These are phyloP conservation scores for Fusarium sp. DNA, from an alignment of 2,329 filamentous ascomycete genomes.

Conservation along the genomic window DNA sequence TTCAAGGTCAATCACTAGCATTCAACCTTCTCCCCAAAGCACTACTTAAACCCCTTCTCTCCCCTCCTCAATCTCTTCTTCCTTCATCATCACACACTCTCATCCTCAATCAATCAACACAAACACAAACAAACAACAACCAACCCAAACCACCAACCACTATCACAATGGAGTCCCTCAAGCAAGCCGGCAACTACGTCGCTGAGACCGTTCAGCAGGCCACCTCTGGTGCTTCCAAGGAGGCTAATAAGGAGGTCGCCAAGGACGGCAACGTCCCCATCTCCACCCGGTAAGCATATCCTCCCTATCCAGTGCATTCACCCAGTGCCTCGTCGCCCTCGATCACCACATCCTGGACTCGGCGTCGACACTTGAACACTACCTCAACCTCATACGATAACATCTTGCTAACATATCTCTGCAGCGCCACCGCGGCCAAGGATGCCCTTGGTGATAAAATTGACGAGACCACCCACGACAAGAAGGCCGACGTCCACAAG, in stretches of 20 bases:
- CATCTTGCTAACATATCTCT: slow-evolving; percentile 45
- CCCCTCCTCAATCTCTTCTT: slow-evolving; percentile 7
- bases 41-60: slow-evolving; percentile 41
- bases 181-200: slow-evolving; percentile 77
- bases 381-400: accelerated
- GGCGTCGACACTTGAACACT: neutral
- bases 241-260: slow-evolving; percentile 76
- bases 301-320: neutral
- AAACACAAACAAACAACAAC: slow-evolving; percentile 15
- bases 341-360: neutral
- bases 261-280: slow-evolving; percentile 69
- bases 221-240: slow-evolving; percentile 70
- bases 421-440: slow-evolving; percentile 60
- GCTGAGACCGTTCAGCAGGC: slow-evolving; percentile 72
- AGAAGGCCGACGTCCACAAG: slow-evolving; percentile 53
- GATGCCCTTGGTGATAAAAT: slow-evolving; percentile 64
- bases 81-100: slow-evolving; percentile 31
- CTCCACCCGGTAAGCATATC: slow-evolving; percentile 63
- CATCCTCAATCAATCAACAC: slow-evolving; percentile 18
- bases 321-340: neutral
- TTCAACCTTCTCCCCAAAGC: slow-evolving; percentile 4
- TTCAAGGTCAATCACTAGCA: slow-evolving; percentile 16
- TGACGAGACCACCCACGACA: slow-evolving; percentile 56
- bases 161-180: slow-evolving; percentile 64
- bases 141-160: slow-evolving; percentile 35